These are phyloP conservation scores for Macrophomina phaseolina DNA, from an alignment of 2,329 filamentous ascomycete genomes.

Conservation along the genomic window DNA sequence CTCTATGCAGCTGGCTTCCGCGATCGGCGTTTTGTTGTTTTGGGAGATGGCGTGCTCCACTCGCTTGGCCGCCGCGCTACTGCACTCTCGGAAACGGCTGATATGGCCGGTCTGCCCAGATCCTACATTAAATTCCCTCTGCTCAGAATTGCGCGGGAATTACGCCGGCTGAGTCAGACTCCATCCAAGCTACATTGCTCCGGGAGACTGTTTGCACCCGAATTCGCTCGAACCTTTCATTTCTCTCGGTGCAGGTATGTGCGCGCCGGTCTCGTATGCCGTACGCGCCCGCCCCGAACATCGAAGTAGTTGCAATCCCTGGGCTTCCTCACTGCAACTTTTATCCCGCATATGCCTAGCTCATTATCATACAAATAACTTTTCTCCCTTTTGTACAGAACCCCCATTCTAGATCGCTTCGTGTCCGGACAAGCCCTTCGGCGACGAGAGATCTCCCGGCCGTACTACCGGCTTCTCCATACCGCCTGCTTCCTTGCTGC, in stretches of 20 bases:
- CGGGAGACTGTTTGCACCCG: too few species aligned
- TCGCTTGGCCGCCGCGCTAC: conserved; percentile 13
- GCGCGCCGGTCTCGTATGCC: too few species aligned
- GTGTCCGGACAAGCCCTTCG: background rate
- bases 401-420: conserved; percentile 14
- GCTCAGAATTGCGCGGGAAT: too few species aligned
- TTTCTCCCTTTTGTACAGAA: background rate
- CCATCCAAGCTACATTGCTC: too few species aligned
- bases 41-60: conserved; percentile 18
- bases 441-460: conserved; percentile 10
- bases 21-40: conserved; percentile 22
- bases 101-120: background rate
- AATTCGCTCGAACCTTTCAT: too few species aligned
- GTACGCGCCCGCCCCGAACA: too few species aligned
- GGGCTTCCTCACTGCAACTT: background rate
- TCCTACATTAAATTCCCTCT: too few species aligned
- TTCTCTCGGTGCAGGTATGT: too few species aligned
- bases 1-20: conserved; percentile 14
- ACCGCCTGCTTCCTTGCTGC: background rate
- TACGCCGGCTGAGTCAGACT: too few species aligned
- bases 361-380: conserved; percentile 12
- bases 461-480: conserved; percentile 1
- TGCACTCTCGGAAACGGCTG: background rate
- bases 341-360: background rate
- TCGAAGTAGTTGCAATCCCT: too few species aligned